Conservation (phyloP, 2,329 filamentous ascomycete genomes). For the Stagonosporopsis rhizophila region DNA sequence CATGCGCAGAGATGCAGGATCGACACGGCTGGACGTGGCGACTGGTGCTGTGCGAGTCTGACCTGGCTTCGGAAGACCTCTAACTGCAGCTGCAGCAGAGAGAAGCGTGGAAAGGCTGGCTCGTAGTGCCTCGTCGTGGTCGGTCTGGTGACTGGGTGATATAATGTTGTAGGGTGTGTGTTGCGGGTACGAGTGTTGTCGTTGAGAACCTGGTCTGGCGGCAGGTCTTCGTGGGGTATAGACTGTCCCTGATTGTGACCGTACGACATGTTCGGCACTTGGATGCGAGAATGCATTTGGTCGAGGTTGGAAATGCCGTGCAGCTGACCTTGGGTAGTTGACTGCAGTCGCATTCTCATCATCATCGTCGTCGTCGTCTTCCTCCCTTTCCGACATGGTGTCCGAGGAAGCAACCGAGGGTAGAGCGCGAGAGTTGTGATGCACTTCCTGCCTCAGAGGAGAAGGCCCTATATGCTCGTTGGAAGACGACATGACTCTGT, state of each 20-base stretch:
- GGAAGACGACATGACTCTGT: conserved; percentile 70
- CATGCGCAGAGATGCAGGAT: conserved; percentile 63
- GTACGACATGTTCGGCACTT: conserved; percentile 56
- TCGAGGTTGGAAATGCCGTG: conserved; percentile 76
- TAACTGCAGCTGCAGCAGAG: conserved; percentile 90
- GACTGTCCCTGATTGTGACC: conserved; percentile 55
- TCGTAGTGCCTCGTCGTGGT: conserved; percentile 91
- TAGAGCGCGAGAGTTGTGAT: conserved; percentile 32
- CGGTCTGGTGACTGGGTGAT: conserved; percentile 77
- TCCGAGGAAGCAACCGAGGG: conserved; percentile 48
- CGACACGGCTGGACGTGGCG: conserved; percentile 49
- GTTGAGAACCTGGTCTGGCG: conserved; percentile 45
- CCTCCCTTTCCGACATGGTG: conserved; percentile 45
- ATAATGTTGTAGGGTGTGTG: conserved; percentile 71
- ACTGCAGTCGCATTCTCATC: conserved; percentile 86
- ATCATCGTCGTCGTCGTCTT: conserved; percentile 55
- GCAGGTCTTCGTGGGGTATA: conserved; percentile 52
- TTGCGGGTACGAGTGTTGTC: conserved; percentile 52
- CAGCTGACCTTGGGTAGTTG: conserved; percentile 64
- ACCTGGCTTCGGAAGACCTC: conserved; percentile 74
- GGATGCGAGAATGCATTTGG: conserved; percentile 93
- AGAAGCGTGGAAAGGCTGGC: conserved; percentile 94
- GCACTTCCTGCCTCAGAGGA: conserved; percentile 42
- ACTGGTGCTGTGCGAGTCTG: conserved; percentile 45
- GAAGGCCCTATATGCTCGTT: conserved; percentile 62